phyloP scores from a whole-genome alignment of 805 yeast genomes.

The Sugiyamaella floridensis region DNA sequence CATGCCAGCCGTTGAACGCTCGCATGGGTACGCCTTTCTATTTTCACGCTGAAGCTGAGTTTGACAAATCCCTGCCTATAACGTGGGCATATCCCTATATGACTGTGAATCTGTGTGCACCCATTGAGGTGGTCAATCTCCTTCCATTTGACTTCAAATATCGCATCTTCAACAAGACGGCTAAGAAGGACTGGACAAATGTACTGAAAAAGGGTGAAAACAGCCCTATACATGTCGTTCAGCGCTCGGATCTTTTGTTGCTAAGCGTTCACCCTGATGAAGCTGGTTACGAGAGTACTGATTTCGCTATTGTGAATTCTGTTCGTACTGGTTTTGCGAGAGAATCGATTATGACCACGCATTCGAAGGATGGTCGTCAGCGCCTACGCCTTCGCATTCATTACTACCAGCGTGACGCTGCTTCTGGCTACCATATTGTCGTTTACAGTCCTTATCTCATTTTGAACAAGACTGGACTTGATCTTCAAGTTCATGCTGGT shows the following conservation, averaged over 20 bases:
- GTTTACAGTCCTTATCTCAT: constrained; percentile 83
- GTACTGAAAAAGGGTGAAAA: constrained; percentile 55
- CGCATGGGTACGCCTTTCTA: constrained; percentile 41
- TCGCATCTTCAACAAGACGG: constrained; percentile 67
- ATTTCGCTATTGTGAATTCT: constrained; percentile 59
- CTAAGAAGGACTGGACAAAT: constrained; percentile 60
- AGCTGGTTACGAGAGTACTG: constrained; percentile 56
- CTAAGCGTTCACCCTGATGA: constrained; percentile 52
- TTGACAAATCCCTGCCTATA: constrained; percentile 60
- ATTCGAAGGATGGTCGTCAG: constrained; percentile 58
- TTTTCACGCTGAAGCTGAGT: constrained; percentile 67
- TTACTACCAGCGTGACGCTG: constrained; percentile 44
- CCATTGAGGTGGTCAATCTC: constrained; percentile 75
- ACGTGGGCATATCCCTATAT: constrained; percentile 77
- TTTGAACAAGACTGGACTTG: constrained; percentile 70
- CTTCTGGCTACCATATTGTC: constrained; percentile 56
- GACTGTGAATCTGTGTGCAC: constrained; percentile 71
- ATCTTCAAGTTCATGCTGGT: constrained; percentile 49
- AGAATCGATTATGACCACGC: constrained; percentile 46
- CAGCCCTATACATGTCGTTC: constrained; percentile 74
- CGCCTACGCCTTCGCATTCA: constrained; percentile 54
- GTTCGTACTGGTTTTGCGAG: constrained; percentile 44
- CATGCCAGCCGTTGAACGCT: constrained; percentile 45
- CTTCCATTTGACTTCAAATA: constrained; percentile 76
- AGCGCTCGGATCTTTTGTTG: constrained; percentile 61